Evolutionary conservation across 108 stramenopile genomes (phyloP).

Genomic region (Pseudonitzschia multistriata): DNA sequence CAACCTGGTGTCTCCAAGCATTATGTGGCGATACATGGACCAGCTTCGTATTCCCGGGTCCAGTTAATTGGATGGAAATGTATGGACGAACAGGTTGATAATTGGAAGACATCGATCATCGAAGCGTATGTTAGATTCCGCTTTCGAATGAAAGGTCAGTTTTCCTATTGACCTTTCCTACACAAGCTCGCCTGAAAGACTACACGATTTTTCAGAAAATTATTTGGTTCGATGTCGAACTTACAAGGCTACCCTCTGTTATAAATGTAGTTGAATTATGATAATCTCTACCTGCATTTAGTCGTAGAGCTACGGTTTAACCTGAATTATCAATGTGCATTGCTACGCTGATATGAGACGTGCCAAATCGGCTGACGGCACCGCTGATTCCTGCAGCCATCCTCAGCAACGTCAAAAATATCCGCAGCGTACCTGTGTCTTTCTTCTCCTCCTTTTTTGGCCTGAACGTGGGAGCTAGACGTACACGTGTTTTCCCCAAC

Average conservation of each 20-base stretch:
- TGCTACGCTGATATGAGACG: too few relatives aligned
- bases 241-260: background rate
- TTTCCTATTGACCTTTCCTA: background rate
- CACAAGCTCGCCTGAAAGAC: too few relatives aligned
- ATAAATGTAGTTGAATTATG: too few relatives aligned
- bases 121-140: background rate
- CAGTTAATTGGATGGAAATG: conserved; percentile 14
- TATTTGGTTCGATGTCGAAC: background rate
- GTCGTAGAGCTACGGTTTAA: too few relatives aligned
- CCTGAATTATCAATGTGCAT: too few relatives aligned
- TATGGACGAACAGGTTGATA: background rate
- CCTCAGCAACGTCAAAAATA: background rate
- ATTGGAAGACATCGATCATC: background rate
- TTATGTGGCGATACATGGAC: conserved; percentile 72
- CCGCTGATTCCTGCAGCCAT: background rate
- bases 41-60: conserved; percentile 69
- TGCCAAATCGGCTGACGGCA: background rate
- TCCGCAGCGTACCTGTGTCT: too few relatives aligned
- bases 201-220: background rate
- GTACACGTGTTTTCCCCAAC: conserved; percentile 11
- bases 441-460: too few relatives aligned
- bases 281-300: too few relatives aligned
- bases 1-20: conserved; percentile 54
- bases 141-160: background rate
- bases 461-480: too few relatives aligned